Conservation (phyloP, 2,329 filamentous ascomycete genomes). For the Cadophora sp. region DNA sequence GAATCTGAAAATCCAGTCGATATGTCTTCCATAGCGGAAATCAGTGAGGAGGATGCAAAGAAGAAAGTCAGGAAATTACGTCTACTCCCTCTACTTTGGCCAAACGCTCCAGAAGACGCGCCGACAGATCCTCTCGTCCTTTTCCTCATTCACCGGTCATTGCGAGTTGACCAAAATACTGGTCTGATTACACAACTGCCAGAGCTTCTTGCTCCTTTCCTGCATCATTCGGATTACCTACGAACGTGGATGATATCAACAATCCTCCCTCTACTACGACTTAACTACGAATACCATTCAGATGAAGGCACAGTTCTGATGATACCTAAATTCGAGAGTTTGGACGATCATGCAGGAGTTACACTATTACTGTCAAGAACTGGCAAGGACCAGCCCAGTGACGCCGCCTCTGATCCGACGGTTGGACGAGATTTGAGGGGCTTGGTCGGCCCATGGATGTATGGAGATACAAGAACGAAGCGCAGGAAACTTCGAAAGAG, state of each 20-base stretch:
- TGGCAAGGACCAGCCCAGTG: constrained; percentile 21
- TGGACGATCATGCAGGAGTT: constrained; percentile 66
- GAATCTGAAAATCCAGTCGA: constrained; percentile 57
- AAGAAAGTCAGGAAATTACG: constrained; percentile 69
- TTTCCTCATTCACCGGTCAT: constrained; percentile 73
- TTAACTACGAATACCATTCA: constrained; percentile 74
- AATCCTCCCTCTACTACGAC: constrained; percentile 71
- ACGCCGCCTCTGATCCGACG: constrained; percentile 40
- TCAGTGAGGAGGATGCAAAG: constrained; percentile 69
- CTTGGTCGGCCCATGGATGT: constrained; percentile 76
- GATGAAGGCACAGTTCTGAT: constrained; percentile 52
- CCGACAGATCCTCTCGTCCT: constrained; percentile 62
- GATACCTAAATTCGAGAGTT: constrained; percentile 67
- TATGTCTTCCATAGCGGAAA: constrained; percentile 58
- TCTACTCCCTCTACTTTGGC: constrained; percentile 62
- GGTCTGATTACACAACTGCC: constrained; percentile 75
- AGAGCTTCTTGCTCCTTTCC: constrained; percentile 71
- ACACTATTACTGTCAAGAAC: constrained; percentile 67
- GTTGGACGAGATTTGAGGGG: constrained; percentile 71
- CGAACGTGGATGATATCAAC: constrained; percentile 73
- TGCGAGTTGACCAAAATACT: constrained; percentile 73
- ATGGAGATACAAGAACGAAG: constrained; percentile 67
- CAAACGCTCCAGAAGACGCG: constrained; percentile 55
- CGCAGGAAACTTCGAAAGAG: constrained; percentile 47
- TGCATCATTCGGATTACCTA: constrained; percentile 65